phyloP scores from a whole-genome alignment of 2,329 filamentous ascomycete genomes.

The Graphilbum ipis-grandicollis region DNA sequence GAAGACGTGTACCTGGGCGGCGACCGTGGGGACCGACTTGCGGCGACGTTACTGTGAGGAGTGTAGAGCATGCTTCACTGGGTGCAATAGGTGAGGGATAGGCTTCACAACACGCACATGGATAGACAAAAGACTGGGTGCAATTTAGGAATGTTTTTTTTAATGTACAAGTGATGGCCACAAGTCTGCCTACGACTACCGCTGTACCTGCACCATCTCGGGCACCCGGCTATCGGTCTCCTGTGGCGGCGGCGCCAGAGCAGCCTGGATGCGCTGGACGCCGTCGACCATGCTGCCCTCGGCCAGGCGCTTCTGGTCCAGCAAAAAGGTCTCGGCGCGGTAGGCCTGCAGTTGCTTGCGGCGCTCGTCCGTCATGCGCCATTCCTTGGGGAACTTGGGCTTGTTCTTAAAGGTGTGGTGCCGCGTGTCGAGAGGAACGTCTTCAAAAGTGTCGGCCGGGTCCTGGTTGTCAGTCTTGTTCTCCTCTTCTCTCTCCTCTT shows the following conservation, averaged over 20 bases:
- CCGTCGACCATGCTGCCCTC: conserved; percentile 43
- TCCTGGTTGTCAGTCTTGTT: conserved; percentile 27
- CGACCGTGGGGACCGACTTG: conserved; percentile 33
- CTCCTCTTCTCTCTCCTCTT: not conserved
- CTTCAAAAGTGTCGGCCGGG: conserved; percentile 63
- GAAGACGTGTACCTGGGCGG: conserved; percentile 45
- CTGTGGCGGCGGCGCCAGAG: conserved; percentile 12
- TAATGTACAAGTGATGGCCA: no score
- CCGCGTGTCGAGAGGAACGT: conserved; percentile 76
- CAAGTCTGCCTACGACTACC: not conserved
- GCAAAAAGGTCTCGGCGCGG: conserved; percentile 30
- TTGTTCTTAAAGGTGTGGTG: conserved; percentile 58
- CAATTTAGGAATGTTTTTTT: no score
- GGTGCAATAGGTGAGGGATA: no score
- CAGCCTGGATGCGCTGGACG: conserved; percentile 25
- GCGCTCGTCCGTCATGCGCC: conserved; percentile 61
- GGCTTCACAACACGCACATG: no score
- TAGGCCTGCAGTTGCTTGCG: conserved; percentile 44
- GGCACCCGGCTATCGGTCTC: conserved; percentile 5
- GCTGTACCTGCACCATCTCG: conserved; percentile 11
- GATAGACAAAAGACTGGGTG: no score
- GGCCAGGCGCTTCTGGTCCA: conserved; percentile 36
- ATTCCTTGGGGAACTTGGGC: conserved; percentile 61
- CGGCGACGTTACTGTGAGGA: no score
- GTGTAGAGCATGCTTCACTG: no score